A percentile compares a stretch with the other conserved stretches of the same genome.
Conservation (phyloP, 768 basidiomycete genomes). For the Pulveroboletus frians region DNA sequence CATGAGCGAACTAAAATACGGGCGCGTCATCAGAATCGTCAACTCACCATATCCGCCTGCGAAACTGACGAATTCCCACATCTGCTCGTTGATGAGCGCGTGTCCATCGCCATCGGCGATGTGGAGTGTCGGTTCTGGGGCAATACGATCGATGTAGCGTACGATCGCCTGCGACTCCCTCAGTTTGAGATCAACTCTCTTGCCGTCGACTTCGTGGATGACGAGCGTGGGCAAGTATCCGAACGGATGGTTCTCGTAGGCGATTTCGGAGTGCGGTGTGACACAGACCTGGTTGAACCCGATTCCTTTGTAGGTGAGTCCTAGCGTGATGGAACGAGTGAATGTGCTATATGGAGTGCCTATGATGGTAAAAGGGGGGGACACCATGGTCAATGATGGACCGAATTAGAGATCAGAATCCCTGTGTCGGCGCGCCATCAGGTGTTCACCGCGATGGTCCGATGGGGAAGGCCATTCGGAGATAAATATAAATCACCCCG, state of each 20-base stretch:
- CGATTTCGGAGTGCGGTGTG: slow-evolving; percentile 26
- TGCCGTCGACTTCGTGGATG: slow-evolving; percentile 25
- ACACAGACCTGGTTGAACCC: slow-evolving; percentile 24
- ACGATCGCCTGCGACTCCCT: slow-evolving; percentile 28
- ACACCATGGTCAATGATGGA: slow-evolving; percentile 11
- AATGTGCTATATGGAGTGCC: slow-evolving; percentile 33
- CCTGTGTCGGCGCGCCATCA: no score
- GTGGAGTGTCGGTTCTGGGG: slow-evolving; percentile 24
- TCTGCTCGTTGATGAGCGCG: slow-evolving; percentile 22
- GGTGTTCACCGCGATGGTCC: no score
- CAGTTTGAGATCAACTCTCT: slow-evolving; percentile 21
- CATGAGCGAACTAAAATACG: no score
- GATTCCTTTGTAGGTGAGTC: slow-evolving; percentile 24
- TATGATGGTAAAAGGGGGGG: slow-evolving; percentile 24
- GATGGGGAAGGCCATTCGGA: no score
- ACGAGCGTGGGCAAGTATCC: slow-evolving; percentile 30
- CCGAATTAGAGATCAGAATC: no score
- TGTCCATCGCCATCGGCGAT: slow-evolving; percentile 19
- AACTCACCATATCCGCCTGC: slow-evolving; percentile 21
- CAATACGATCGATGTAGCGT: slow-evolving; percentile 27
- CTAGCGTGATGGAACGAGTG: slow-evolving; percentile 30
- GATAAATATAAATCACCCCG: no score
- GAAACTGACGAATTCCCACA: slow-evolving; percentile 33
- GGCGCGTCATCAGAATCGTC: not conserved
- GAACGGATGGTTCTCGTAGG: slow-evolving; percentile 27